phyloP scores from a whole-genome alignment of 345 rosid genomes.

The Nephelium lappaceum region DNA sequence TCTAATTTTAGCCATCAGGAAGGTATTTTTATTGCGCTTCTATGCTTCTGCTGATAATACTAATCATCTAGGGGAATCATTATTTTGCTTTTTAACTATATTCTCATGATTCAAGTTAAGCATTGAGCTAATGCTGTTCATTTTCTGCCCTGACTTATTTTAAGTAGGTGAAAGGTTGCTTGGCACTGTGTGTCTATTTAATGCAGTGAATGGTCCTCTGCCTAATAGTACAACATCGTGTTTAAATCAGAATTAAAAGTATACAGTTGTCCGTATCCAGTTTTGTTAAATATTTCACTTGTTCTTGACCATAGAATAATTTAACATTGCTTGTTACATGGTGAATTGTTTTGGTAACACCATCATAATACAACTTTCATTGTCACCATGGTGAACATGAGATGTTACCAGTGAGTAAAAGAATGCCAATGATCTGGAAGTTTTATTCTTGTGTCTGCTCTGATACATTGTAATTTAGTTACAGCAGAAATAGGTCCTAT shows the following conservation, averaged over 20 bases:
- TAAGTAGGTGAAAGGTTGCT: background rate
- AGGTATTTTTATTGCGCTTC: constrained; percentile 41
- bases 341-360: background rate
- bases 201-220: background rate
- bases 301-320: background rate
- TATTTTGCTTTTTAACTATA: background rate
- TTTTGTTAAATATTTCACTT: background rate
- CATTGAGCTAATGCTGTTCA: background rate
- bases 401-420: background rate
- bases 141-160: background rate
- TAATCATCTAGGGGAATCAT: background rate
- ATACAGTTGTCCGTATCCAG: background rate
- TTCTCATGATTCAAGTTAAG: background rate
- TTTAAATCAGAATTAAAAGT: background rate
- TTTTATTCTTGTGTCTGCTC: background rate
- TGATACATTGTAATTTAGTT: background rate
- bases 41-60: background rate
- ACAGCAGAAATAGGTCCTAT: background rate
- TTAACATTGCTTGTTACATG: background rate
- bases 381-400: background rate
- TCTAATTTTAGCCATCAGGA: constrained; percentile 49
- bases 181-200: background rate
- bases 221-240: background rate
- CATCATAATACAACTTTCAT: background rate
- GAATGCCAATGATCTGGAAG: background rate